These are phyloP conservation scores for Cercophora samala DNA, from an alignment of 495 filamentous ascomycete species.

Conservation along the genomic window DNA sequence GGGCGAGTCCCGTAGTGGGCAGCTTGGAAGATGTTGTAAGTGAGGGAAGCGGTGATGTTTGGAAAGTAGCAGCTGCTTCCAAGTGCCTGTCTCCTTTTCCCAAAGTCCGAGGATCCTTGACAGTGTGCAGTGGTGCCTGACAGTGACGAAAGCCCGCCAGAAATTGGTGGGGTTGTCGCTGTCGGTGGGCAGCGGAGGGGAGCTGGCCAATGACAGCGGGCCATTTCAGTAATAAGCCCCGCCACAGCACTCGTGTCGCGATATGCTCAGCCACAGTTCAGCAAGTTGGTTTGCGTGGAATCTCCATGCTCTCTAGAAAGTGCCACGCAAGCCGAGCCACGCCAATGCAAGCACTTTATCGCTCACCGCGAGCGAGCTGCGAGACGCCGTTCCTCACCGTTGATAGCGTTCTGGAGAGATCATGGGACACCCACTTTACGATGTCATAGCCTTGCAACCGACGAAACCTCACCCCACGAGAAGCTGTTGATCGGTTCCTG, in stretches of 20 bases:
- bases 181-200: neutral
- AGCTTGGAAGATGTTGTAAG: conserved; percentile 9
- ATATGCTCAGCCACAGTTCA: conserved; percentile 17
- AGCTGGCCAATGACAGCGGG: conserved; percentile 3
- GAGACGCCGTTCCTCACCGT: neutral
- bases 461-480: neutral
- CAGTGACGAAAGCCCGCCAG: conserved; percentile 26
- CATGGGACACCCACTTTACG: neutral
- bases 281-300: neutral
- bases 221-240: neutral
- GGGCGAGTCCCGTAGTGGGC: neutral
- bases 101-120: conserved; percentile 9
- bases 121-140: conserved; percentile 24
- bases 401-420: neutral
- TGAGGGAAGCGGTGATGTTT: neutral
- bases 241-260: conserved; percentile 9
- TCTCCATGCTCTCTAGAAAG: neutral
- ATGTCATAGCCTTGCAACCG: neutral
- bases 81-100: conserved; percentile 8
- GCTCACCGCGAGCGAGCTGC: neutral
- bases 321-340: neutral
- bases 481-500: neutral
- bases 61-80: neutral
- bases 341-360: neutral
- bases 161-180: conserved; percentile 22